Conservation (phyloP, 129 eudicot species). For the Arctium lappa region DNA sequence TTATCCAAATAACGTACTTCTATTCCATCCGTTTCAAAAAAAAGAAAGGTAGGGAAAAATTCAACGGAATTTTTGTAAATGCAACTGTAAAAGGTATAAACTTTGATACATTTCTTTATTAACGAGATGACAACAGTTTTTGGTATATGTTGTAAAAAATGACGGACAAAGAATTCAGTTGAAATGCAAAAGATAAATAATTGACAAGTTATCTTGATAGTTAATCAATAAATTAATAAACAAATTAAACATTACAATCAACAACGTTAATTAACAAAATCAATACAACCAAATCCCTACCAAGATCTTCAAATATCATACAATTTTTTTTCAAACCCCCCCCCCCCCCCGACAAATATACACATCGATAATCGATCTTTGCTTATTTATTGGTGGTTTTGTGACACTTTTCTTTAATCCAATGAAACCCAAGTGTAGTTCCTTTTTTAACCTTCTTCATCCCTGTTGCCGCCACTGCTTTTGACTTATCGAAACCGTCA, state of each 20-base stretch:
- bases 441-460: slow-evolving; percentile 24
- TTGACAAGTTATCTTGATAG: neutral
- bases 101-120: too few relatives aligned
- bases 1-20: too few relatives aligned
- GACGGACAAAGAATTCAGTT: neutral
- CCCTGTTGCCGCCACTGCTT: slow-evolving; percentile 18
- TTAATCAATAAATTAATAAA: neutral
- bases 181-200: neutral
- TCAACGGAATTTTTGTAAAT: too few relatives aligned
- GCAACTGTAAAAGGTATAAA: too few relatives aligned
- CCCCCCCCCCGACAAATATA: neutral
- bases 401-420: slow-evolving; percentile 33
- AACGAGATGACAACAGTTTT: too few relatives aligned
- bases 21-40: too few relatives aligned
- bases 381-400: slow-evolving; percentile 21
- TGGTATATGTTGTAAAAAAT: too few relatives aligned
- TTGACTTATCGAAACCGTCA: slow-evolving; percentile 24
- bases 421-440: slow-evolving; percentile 24
- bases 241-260: neutral
- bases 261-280: neutral
- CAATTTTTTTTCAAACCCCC: neutral
- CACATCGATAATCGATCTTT: neutral
- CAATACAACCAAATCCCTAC: neutral
- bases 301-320: neutral
- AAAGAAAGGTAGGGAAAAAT: too few relatives aligned